A percentile compares a stretch with the other conserved stretches of the same genome.
Conservation (phyloP, 331 rosid genomes). For the Dryas integrifolia region DNA sequence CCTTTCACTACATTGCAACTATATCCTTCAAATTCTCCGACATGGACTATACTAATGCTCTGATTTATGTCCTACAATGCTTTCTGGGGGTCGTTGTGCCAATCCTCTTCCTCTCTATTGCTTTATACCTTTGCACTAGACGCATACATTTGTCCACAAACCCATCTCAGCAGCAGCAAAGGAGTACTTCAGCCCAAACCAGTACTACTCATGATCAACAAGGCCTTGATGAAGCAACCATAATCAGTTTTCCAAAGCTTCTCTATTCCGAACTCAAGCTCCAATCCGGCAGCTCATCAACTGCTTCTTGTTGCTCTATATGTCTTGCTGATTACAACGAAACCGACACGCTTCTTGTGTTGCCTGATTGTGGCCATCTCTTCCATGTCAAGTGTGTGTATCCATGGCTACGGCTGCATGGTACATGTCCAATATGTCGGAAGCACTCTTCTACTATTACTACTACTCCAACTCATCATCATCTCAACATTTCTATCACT, state of each 20-base stretch:
- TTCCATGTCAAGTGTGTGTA: constrained; percentile 50
- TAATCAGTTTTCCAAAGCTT: constrained; percentile 34
- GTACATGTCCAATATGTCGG: constrained; percentile 54
- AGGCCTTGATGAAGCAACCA: constrained; percentile 16
- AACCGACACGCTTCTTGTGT: constrained; percentile 35
- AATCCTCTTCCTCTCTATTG: background rate
- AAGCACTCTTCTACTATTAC: background rate
- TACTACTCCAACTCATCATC: no score
- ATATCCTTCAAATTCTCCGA: background rate
- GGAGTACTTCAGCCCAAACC: no score
- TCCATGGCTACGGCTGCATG: constrained; percentile 41
- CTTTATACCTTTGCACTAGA: constrained; percentile 6
- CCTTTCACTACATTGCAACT: no score
- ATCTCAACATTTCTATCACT: no score
- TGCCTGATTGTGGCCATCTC: constrained; percentile 55
- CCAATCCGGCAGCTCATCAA: constrained; percentile 3
- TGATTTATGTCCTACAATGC: background rate
- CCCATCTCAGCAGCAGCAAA: background rate
- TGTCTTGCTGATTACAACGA: constrained; percentile 53
- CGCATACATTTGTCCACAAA: background rate
- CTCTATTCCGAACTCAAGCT: constrained; percentile 35
- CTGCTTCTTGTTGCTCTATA: constrained; percentile 41
- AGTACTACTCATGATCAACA: no score
- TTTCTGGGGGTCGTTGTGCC: background rate
- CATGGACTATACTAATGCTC: no score